Evolutionary conservation across 2,329 filamentous ascomycete genomes (phyloP).

Genomic region (Talaromyces sp.): DNA sequence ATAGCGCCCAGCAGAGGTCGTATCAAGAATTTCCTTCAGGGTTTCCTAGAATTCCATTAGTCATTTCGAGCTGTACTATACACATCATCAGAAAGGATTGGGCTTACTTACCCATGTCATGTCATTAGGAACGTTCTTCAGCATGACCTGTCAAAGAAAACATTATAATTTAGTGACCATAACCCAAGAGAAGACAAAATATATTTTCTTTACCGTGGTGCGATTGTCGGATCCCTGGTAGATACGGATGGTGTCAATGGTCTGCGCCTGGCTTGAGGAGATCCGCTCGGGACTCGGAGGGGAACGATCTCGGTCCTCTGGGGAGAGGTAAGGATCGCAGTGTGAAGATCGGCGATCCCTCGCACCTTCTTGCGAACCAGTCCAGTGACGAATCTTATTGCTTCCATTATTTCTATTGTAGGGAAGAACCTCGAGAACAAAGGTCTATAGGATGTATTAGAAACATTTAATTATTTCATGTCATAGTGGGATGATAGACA

Average conservation of each 20-base stretch:
- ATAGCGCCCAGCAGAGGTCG: conserved; percentile 77
- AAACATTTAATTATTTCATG: not conserved
- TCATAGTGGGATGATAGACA: not conserved
- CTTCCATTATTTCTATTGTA: not conserved
- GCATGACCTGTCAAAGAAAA: conserved; percentile 68
- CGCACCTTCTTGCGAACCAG: not conserved
- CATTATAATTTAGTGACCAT: conserved; percentile 5
- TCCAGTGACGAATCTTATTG: conserved; percentile 2
- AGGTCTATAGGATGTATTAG: not conserved
- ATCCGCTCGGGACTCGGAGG: not conserved
- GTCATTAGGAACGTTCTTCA: conserved; percentile 90
- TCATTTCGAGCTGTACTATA: conserved; percentile 10
- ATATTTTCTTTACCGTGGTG: conserved; percentile 8
- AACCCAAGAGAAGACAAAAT: not conserved
- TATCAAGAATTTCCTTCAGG: conserved; percentile 78
- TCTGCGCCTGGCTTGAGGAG: not conserved
- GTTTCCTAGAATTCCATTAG: conserved; percentile 53
- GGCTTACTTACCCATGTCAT: conserved; percentile 63
- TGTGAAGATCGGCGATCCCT: not conserved
- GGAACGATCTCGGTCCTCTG: conserved; percentile 1
- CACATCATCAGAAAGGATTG: not conserved
- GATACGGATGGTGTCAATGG: not conserved
- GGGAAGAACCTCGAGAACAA: conserved; percentile 3
- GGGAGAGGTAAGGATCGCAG: not conserved
- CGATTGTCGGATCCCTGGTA: conserved; percentile 3